Percentiles rank a stretch among this genome's conserved stretches.
phyloP scores from a whole-genome alignment of 805 yeast genomes.

The Candida sakaeoensis region DNA sequence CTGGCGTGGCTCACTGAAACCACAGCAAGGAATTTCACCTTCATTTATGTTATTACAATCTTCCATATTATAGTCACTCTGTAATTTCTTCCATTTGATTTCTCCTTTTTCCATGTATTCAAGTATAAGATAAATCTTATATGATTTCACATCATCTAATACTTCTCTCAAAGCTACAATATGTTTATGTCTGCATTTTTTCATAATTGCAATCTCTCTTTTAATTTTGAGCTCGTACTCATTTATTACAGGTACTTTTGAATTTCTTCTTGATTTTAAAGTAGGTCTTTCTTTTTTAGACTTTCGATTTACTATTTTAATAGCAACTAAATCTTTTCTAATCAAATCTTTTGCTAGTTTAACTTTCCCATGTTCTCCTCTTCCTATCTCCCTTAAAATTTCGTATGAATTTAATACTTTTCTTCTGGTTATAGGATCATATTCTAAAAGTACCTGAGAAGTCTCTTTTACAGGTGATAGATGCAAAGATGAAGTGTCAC shows the following conservation, averaged over 20 bases:
- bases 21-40: slow-evolving; percentile 44
- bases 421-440: slow-evolving; percentile 81
- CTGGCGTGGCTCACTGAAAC: slow-evolving; percentile 11
- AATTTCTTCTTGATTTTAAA: slow-evolving; percentile 23
- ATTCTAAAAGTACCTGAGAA: slow-evolving; percentile 70
- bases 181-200: slow-evolving; percentile 45
- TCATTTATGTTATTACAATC: slow-evolving; percentile 1
- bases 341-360: slow-evolving; percentile 78
- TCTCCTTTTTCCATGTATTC: slow-evolving; percentile 92
- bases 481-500: slow-evolving; percentile 9
- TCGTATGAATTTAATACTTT: slow-evolving; percentile 88
- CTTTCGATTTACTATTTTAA: slow-evolving; percentile 83
- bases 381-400: slow-evolving; percentile 79
- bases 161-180: slow-evolving; percentile 50
- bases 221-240: slow-evolving; percentile 36
- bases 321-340: slow-evolving; percentile 74
- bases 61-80: slow-evolving; percentile 5
- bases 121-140: slow-evolving; percentile 84
- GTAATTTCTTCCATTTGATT: slow-evolving; percentile 63
- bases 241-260: slow-evolving; percentile 14
- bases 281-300: slow-evolving; percentile 32
- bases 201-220: slow-evolving; percentile 43
- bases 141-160: slow-evolving; percentile 76
- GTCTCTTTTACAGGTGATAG: slow-evolving; percentile 72
- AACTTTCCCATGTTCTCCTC: slow-evolving; percentile 99